Evolutionary conservation across 257 asterid species (phyloP).

Genomic region (Oldenlandia corymbosa): DNA sequence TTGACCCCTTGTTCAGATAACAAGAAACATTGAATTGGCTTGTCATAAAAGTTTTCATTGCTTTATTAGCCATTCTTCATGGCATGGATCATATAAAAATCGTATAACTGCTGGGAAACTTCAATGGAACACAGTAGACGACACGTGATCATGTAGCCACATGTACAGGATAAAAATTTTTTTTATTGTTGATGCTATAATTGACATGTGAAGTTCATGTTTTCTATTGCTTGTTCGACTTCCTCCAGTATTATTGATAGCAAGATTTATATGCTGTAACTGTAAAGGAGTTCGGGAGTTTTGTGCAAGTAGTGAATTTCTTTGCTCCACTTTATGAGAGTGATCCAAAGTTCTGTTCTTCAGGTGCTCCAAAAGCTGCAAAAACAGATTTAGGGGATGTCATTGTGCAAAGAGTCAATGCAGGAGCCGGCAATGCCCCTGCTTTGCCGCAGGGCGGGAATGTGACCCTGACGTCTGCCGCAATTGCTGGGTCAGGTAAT

Average conservation of each 20-base stretch:
- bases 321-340: conserved; percentile 4
- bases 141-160: too few species aligned
- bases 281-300: background rate
- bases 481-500: conserved; percentile 95
- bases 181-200: too few species aligned
- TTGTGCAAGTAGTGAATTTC: background rate
- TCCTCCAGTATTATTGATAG: background rate
- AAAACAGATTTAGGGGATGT: conserved; percentile 95
- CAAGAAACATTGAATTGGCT: too few species aligned
- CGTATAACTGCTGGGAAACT: too few species aligned
- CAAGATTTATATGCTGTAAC: background rate
- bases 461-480: conserved; percentile 99
- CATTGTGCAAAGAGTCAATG: conserved; percentile 99
- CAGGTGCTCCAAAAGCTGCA: conserved; percentile 95
- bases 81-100: too few species aligned
- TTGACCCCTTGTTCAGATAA: background rate
- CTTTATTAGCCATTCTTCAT: too few species aligned
- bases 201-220: background rate
- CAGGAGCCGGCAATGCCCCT: conserved; percentile 98
- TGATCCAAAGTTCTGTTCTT: conserved; percentile 10
- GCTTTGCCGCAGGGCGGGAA: conserved; percentile 99
- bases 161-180: too few species aligned
- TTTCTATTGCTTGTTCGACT: background rate
- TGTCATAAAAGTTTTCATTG: too few species aligned
- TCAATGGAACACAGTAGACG: too few species aligned